Base-by-base conservation (phyloP, 352 stramenopile species). In the Phytophthora meadii region DNA sequence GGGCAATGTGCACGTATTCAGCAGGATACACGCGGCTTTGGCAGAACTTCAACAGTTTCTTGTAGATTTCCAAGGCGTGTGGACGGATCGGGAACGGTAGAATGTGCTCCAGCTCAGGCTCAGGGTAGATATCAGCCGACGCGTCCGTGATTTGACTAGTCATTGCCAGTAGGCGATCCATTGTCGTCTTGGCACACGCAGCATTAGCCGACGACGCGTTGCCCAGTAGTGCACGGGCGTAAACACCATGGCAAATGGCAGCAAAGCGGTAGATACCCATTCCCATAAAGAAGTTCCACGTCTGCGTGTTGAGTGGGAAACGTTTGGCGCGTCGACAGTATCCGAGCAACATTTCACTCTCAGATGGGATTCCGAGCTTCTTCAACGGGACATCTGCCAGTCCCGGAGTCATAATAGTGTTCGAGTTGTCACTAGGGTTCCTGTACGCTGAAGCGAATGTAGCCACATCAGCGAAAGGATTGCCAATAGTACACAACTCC, bases 21-120 rank as follows among this genome's bases (percentile, higher is more conserved):
- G 91, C 82, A 2, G 94, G 94, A 63, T 97, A 97, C 48, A 96
- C 96, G 15, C 93, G 81, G 17, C 87, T 70, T 40, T 97, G 77
- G 11, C 97, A 94, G 69, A 98, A 98, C 44, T 71, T 72, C 37
- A 91, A 65, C 34, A 98, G 56, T 40, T 95, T 95, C 45, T 85
- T 77, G 72, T 97, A 97, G 3, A 96, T 77, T 30, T 75, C 71
- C 28, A 87, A 65, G 8, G 92, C 91, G 55, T 96, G 74, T 0
- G 85, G 87, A 4, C 78, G 83, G 55, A 97, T 83, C 37, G 85
- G 87, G 61, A 93, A 90, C 24, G 82, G 82, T 54, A 92, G 40
- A 22, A 89, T 87, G 53, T 82, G 76, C 39, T 76, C 68, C 10
- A 89, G 57, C 27, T 78, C 68, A 4, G 79, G 72, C 36, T 82